These are phyloP conservation scores for Metarhizium brunneum DNA, from an alignment of 2,329 filamentous ascomycete genomes.

Conservation along the genomic window DNA sequence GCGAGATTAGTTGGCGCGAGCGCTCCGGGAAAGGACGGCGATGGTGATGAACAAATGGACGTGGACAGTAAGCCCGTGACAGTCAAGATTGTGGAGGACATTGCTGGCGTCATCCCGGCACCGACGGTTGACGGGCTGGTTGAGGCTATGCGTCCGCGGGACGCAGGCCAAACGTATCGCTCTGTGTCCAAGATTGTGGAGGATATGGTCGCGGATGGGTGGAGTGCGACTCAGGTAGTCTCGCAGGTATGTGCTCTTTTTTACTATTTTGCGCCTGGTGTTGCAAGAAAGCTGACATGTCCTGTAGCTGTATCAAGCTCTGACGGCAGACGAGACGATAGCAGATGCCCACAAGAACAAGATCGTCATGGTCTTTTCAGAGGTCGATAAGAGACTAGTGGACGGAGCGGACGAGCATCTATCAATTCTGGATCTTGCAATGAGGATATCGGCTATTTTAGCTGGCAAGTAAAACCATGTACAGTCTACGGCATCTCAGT, in stretches of 20 bases:
- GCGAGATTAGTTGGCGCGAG: conserved; percentile 72
- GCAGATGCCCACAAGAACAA: conserved; percentile 81
- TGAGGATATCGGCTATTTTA: conserved; percentile 72
- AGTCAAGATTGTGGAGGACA: conserved; percentile 78
- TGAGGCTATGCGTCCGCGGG: conserved; percentile 65
- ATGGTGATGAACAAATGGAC: conserved; percentile 55
- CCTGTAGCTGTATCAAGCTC: conserved; percentile 63
- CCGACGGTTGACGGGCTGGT: conserved; percentile 61
- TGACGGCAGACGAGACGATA: conserved; percentile 78
- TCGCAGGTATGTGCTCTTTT: conserved; percentile 49
- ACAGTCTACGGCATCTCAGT: neutral
- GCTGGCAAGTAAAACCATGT: conserved; percentile 26
- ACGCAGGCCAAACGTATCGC: conserved; percentile 57
- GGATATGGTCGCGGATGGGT: conserved; percentile 90
- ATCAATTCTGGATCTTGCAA: conserved; percentile 73
- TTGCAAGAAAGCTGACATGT: conserved; percentile 7
- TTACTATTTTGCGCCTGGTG: neutral
- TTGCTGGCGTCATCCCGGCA: conserved; percentile 86
- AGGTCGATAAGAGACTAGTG: conserved; percentile 86
- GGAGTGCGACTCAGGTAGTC: conserved; percentile 87
- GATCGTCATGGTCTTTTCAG: conserved; percentile 83
- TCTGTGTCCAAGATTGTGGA: conserved; percentile 72
- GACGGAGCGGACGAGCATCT: conserved; percentile 95
- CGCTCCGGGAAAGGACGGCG: conserved; percentile 34
- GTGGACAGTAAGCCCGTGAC: conserved; percentile 56